phyloP scores from a whole-genome alignment of 306 rosid species.

The Citrullus colocynthis region DNA sequence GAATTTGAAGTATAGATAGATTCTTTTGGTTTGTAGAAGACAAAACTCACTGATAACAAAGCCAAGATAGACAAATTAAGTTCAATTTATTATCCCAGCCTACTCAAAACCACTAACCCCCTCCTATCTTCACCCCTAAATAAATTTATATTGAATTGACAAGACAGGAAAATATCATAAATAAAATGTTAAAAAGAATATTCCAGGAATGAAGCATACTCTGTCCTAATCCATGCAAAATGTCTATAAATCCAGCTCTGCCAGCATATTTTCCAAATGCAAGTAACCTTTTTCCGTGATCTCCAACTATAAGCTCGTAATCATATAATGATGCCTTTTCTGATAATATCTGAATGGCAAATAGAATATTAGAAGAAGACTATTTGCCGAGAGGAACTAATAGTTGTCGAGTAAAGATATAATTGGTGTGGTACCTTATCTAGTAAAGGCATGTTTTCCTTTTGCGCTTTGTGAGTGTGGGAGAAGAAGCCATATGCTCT shows the following conservation, averaged over 20 bases:
- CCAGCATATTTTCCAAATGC: conserved; percentile 95
- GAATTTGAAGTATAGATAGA: neutral
- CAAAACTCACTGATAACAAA: neutral
- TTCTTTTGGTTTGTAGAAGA: neutral
- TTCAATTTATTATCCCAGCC: neutral
- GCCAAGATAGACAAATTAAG: neutral
- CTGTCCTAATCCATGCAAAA: conserved; percentile 66
- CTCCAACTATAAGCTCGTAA: conserved; percentile 84
- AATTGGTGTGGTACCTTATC: conserved; percentile 43
- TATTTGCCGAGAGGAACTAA: neutral
- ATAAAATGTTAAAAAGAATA: neutral
- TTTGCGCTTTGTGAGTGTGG: conserved; percentile 92
- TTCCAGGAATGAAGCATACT: conserved; percentile 31
- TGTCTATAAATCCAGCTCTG: conserved; percentile 83
- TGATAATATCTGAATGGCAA: conserved; percentile 40
- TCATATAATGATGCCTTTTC: conserved; percentile 71
- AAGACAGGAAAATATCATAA: neutral
- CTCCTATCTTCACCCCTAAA: neutral
- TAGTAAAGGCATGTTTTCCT: conserved; percentile 81
- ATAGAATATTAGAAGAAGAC: neutral
- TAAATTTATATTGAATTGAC: neutral
- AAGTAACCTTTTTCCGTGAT: conserved; percentile 57
- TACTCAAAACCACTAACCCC: neutral
- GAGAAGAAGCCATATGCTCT: conserved; percentile 92
- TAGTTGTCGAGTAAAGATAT: conserved; percentile 2